phyloP scores from a whole-genome alignment of 2,329 filamentous ascomycete genomes.

The Curvularia lunata region DNA sequence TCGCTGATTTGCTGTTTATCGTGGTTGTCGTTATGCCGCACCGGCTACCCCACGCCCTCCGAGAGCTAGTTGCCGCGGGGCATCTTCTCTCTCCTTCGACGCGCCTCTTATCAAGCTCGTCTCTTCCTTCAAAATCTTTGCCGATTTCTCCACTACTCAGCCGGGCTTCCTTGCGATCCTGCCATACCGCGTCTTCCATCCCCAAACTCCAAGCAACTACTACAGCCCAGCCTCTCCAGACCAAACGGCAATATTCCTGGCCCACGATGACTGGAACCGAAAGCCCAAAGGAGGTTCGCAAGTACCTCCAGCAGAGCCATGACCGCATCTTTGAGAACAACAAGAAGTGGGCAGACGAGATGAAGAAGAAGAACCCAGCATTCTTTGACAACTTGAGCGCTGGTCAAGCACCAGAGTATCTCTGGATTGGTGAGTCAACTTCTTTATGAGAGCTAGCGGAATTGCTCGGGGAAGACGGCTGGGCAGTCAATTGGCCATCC shows the following conservation, averaged over 20 bases:
- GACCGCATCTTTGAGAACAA: constrained; percentile 74
- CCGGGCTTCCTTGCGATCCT: constrained; percentile 6
- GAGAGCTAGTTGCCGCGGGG: constrained; percentile 22
- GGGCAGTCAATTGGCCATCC: not conserved
- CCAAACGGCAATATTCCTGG: constrained; percentile 18
- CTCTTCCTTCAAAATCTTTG: constrained; percentile 4
- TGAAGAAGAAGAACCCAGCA: constrained; percentile 64
- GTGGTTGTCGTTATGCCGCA: constrained; percentile 24
- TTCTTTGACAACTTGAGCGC: constrained; percentile 70
- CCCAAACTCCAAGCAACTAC: constrained; percentile 4
- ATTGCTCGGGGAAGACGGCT: not conserved
- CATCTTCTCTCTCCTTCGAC: constrained; percentile 13
- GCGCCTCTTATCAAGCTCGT: constrained; percentile 16
- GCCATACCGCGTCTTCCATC: constrained; percentile 5
- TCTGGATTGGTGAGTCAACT: constrained; percentile 53
- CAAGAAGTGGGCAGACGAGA: constrained; percentile 67
- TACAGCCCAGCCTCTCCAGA: constrained; percentile 1
- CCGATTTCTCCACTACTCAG: constrained; percentile 3
- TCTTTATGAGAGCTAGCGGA: not conserved
- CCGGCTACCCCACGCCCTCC: constrained; percentile 34
- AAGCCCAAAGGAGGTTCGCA: constrained; percentile 36
- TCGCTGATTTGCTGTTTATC: constrained; percentile 12
- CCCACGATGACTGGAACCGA: constrained; percentile 32
- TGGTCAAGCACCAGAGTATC: constrained; percentile 73
- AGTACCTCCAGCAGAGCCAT: constrained; percentile 68